phyloP scores from a whole-genome alignment of 805 yeast genomes.

The Pichia gijzeniarum region DNA sequence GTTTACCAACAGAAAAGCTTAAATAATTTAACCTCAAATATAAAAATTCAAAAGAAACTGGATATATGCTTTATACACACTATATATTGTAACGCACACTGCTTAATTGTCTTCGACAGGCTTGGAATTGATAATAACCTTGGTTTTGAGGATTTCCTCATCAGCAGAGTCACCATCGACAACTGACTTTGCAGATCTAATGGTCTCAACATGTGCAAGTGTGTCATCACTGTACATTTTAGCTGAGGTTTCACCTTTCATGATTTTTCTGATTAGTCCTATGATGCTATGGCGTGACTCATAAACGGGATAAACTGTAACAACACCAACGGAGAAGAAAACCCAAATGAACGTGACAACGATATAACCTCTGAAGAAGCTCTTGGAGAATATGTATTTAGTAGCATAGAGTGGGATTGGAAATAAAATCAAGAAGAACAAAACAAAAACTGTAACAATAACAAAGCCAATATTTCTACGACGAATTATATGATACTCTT shows the following conservation, averaged over 20 bases:
- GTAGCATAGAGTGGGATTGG: slow-evolving; percentile 39
- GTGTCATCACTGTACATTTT: slow-evolving; percentile 13
- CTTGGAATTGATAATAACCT: background rate
- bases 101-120: background rate
- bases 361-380: slow-evolving; percentile 35
- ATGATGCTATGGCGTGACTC: slow-evolving; percentile 31
- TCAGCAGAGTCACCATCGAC: background rate
- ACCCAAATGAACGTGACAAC: slow-evolving; percentile 36
- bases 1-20: no score
- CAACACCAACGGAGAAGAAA: slow-evolving; percentile 33
- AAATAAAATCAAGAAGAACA: slow-evolving; percentile 26
- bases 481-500: slow-evolving; percentile 22
- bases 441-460: slow-evolving; percentile 23
- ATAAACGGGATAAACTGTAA: slow-evolving; percentile 41
- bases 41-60: background rate
- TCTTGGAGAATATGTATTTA: slow-evolving; percentile 32
- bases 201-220: slow-evolving; percentile 7
- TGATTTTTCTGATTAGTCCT: slow-evolving; percentile 8
- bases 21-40: no score
- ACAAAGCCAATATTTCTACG: slow-evolving; percentile 26
- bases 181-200: slow-evolving; percentile 2
- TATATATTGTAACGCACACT: background rate
- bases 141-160: background rate
- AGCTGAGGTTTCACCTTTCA: slow-evolving; percentile 2
- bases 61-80: no score